Base-by-base conservation (phyloP, 2,329 filamentous ascomycete genomes). In the Fusarium humuli region DNA sequence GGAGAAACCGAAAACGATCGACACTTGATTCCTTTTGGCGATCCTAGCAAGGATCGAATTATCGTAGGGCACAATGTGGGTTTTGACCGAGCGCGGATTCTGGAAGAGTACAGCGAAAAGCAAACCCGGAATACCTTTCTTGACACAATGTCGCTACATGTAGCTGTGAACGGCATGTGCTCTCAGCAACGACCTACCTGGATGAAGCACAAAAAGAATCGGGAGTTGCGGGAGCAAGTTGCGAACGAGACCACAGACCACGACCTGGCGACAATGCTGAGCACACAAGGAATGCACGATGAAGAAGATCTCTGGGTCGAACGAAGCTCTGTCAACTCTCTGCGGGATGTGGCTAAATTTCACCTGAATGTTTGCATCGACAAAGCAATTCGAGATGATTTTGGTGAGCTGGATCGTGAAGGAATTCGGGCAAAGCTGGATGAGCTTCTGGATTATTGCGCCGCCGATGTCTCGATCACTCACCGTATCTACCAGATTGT, bases 121-220 rank as follows among this genome's bases (percentile, higher is more conserved):
- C 95, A 98, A 79, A 91, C 93, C 2, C 88, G 90, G 41, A 98
- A 94, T 73, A 91, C 89, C 45, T 99, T 97, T 77, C 81, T 99
- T 54, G 96, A 99, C 78, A 99, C 96, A 30, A 99, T 99, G 96
- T 98, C 95, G 3, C 83, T 99, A 22, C 96, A 99, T 78, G 95
- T 97, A 10, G 97, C 97, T 4, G 95, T 97, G 25, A 99, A 99
- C 77, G 96, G 96, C 67, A 99, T 99, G 96, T 99, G 96, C 80
- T 98, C 96, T 23, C 91, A 92, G 71, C 96, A 99, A 79, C 88
- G 96, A 52, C 96, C 97, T 11, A 97, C 93, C 1, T 99, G 96
- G 96, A 94, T 98, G 91, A 97, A 93, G 79, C 93, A 97, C 79
- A 92, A 94, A 78, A 99, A 99, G 82, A 94, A 91, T 70, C 87